Conservation (phyloP, 2,329 filamentous ascomycete species). For the Fusarium sacchari region DNA sequence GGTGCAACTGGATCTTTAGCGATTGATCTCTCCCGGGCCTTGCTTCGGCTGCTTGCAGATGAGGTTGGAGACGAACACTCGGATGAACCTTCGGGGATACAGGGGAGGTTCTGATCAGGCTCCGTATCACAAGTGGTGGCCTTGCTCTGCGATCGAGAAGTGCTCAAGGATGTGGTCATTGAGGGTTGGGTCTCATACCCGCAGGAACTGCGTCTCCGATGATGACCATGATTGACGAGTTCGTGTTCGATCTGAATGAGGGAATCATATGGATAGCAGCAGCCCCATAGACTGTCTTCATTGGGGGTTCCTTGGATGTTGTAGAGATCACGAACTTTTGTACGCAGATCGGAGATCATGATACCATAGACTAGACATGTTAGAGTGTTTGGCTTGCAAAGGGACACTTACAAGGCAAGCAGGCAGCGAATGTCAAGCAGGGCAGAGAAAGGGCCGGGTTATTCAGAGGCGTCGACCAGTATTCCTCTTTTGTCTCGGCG, state of each 20-base stretch:
- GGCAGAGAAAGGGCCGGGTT: neutral
- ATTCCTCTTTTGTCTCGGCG: neutral
- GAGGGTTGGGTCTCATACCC: slow-evolving; percentile 36
- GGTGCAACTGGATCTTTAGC: slow-evolving; percentile 12
- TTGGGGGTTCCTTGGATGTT: slow-evolving; percentile 42
- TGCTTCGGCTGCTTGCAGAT: slow-evolving; percentile 5
- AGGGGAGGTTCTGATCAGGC: slow-evolving; percentile 7
- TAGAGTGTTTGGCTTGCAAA: neutral
- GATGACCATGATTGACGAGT: slow-evolving; percentile 45
- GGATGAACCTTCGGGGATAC: slow-evolving; percentile 31
- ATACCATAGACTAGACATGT: slow-evolving; percentile 45
- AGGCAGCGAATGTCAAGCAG: slow-evolving; percentile 18
- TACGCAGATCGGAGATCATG: slow-evolving; percentile 45
- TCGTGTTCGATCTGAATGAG: slow-evolving; percentile 47
- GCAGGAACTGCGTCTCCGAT: slow-evolving; percentile 2
- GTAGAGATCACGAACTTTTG: slow-evolving; percentile 47
- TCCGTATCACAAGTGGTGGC: neutral
- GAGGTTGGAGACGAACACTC: slow-evolving; percentile 11
- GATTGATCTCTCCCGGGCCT: slow-evolving; percentile 24
- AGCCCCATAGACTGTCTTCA: slow-evolving; percentile 42
- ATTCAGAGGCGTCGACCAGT: neutral
- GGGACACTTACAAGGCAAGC: slow-evolving; percentile 42
- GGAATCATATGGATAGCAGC: slow-evolving; percentile 43
- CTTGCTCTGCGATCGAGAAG: slow-evolving; percentile 2
- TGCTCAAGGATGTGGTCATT: slow-evolving; percentile 34